Evolutionary conservation across 2,329 filamentous ascomycete genomes (phyloP).

Genomic region (Hypoxylon sp.): DNA sequence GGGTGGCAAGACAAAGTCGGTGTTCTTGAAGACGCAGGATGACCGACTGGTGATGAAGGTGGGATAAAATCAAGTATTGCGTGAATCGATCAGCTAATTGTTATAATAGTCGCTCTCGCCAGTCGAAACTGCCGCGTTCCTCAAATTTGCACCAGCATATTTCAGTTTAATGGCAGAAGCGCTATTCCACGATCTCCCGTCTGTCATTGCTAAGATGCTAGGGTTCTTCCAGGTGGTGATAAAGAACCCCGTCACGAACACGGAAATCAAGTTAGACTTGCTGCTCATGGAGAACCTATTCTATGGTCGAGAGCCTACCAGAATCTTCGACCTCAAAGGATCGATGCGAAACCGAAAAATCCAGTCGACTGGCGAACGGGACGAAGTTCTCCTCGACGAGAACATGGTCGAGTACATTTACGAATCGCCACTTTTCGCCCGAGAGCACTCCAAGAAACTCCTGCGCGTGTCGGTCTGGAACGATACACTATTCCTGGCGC

Average conservation of each 20-base stretch:
- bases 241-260: constrained; percentile 91
- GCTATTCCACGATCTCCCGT: constrained; percentile 93
- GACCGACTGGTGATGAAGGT: constrained; percentile 91
- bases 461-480: constrained; percentile 95
- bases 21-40: constrained; percentile 96
- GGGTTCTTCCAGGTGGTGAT: constrained; percentile 98
- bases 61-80: constrained; percentile 51
- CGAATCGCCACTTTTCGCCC: constrained; percentile 92
- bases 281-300: constrained; percentile 98
- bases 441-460: constrained; percentile 95
- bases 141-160: constrained; percentile 95
- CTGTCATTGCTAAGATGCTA: constrained; percentile 98
- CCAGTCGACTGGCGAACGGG: constrained; percentile 92
- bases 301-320: constrained; percentile 89
- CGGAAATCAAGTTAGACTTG: constrained; percentile 94
- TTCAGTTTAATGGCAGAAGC: constrained; percentile 98
- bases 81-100: constrained; percentile 49
- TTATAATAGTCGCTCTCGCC: constrained; percentile 78
- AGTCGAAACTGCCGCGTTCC: constrained; percentile 92
- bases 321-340: constrained; percentile 95
- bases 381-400: constrained; percentile 95
- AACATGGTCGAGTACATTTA: constrained; percentile 99
- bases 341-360: constrained; percentile 99
- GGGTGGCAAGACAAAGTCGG: constrained; percentile 96
- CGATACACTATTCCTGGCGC: constrained; percentile 92